These are phyloP conservation scores for Wolfiporia cocos DNA, from an alignment of 1,284 basidiomycete genomes.

Conservation along the genomic window DNA sequence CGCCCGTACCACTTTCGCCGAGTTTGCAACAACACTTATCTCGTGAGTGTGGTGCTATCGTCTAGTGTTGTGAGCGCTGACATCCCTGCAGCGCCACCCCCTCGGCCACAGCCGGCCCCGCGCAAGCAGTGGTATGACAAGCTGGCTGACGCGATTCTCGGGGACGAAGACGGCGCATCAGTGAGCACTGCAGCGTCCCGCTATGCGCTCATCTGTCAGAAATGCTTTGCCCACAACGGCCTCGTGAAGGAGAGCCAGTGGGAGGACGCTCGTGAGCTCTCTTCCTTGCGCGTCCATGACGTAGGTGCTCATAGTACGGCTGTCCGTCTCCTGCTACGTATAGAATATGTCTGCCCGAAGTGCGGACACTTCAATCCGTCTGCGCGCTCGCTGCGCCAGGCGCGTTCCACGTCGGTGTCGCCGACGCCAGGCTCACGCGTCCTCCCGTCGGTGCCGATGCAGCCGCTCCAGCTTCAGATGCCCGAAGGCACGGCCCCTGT, in stretches of 20 bases:
- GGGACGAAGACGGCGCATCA: slow-evolving; percentile 65
- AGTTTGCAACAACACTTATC: slow-evolving; percentile 31
- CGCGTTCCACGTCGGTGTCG: slow-evolving; percentile 13
- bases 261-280: slow-evolving; percentile 78
- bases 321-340: neutral
- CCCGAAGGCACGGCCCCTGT: no score
- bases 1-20: slow-evolving; percentile 20
- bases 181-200: slow-evolving; percentile 46
- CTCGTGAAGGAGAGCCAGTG: slow-evolving; percentile 87
- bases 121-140: slow-evolving; percentile 88
- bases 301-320: neutral
- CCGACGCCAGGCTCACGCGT: slow-evolving; percentile 8
- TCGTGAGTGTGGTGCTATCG: slow-evolving; percentile 27
- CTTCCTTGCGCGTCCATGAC: neutral
- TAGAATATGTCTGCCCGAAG: slow-evolving; percentile 74
- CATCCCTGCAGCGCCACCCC: slow-evolving; percentile 27
- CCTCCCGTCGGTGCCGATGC: neutral
- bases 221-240: slow-evolving; percentile 93
- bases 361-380: slow-evolving; percentile 72
- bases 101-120: slow-evolving; percentile 44
- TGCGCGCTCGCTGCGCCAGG: slow-evolving; percentile 34
- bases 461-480: slow-evolving; percentile 3
- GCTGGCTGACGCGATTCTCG: slow-evolving; percentile 80
- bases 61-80: slow-evolving; percentile 2
- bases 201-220: slow-evolving; percentile 92